Percentiles rank a stretch among this genome's conserved stretches.
Conservation (phyloP, 495 filamentous ascomycete genomes). For the Podospora anserina region DNA sequence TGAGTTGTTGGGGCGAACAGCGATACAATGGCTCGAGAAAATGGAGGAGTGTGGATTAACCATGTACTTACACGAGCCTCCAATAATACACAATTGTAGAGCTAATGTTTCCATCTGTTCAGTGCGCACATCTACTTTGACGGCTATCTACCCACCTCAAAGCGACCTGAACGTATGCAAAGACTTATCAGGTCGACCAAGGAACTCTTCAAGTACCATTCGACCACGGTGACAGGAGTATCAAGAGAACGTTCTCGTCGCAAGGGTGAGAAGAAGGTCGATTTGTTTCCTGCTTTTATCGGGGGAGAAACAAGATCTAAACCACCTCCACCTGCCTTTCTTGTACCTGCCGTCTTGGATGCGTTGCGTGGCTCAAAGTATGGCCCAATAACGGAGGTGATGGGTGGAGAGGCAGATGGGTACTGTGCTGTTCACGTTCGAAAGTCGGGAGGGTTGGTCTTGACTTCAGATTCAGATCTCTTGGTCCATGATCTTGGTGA, state of each 20-base stretch:
- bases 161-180: slow-evolving; percentile 31
- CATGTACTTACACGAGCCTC: slow-evolving; percentile 48
- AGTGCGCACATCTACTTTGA: slow-evolving; percentile 72
- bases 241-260: slow-evolving; percentile 14
- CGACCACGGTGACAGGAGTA: slow-evolving; percentile 15
- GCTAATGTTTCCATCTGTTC: slow-evolving; percentile 17
- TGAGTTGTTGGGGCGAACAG: slow-evolving; percentile 53
- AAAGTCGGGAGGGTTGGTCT: slow-evolving; percentile 48
- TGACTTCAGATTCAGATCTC: slow-evolving; percentile 76
- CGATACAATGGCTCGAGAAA: slow-evolving; percentile 59
- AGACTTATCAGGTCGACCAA: slow-evolving; percentile 26
- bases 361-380: slow-evolving; percentile 50
- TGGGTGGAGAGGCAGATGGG: slow-evolving; percentile 68
- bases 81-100: neutral
- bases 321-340: slow-evolving; percentile 59
- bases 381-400: slow-evolving; percentile 49
- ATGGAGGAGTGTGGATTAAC: slow-evolving; percentile 49
- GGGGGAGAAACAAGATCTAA: slow-evolving; percentile 22
- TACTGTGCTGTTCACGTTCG: slow-evolving; percentile 60
- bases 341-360: slow-evolving; percentile 67
- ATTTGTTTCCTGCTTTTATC: slow-evolving; percentile 22
- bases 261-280: neutral
- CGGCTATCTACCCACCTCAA: slow-evolving; percentile 59
- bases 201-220: slow-evolving; percentile 27
- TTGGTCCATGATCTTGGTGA: slow-evolving; percentile 62